Conservation (phyloP, 106 monocot genomes). For the Dioscorea alata region DNA sequence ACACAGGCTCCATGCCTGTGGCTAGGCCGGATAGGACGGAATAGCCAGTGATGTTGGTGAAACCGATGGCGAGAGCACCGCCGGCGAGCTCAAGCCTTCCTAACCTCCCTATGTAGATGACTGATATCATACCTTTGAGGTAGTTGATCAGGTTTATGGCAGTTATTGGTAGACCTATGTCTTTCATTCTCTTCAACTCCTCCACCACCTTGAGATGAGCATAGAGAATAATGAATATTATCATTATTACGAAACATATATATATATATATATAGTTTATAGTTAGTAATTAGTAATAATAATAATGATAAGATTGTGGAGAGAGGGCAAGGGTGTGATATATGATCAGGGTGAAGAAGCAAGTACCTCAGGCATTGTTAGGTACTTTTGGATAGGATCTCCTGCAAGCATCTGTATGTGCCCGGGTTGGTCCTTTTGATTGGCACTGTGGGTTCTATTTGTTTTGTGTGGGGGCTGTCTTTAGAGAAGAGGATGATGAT, state of each 20-base stretch:
- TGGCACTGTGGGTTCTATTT: not conserved
- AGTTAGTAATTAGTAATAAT: too few species aligned
- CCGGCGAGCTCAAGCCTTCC: constrained; percentile 50
- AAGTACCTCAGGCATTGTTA: constrained; percentile 24
- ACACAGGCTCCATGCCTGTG: constrained; percentile 58
- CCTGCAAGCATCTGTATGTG: constrained; percentile 8
- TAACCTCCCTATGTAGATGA: constrained; percentile 39
- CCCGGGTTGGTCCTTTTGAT: not conserved
- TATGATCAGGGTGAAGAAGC: not conserved
- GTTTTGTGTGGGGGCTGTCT: not conserved
- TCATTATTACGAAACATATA: too few species aligned
- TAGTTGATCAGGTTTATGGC: constrained; percentile 43
- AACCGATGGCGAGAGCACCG: constrained; percentile 53
- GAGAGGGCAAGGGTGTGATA: not conserved
- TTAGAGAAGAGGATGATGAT: not conserved
- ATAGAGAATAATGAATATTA: too few species aligned
- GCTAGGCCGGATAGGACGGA: constrained; percentile 58
- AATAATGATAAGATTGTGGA: not conserved
- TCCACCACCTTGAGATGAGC: constrained; percentile 21
- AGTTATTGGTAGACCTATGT: constrained; percentile 31
- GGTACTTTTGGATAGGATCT: constrained; percentile 10
- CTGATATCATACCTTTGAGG: constrained; percentile 47
- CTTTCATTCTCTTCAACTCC: constrained; percentile 40
- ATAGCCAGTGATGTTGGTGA: constrained; percentile 75
- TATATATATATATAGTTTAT: too few species aligned